Percentiles rank a stretch among this genome's conserved stretches.
Conservation (phyloP, 805 yeast genomes). For the Kregervanrija delftensis region DNA sequence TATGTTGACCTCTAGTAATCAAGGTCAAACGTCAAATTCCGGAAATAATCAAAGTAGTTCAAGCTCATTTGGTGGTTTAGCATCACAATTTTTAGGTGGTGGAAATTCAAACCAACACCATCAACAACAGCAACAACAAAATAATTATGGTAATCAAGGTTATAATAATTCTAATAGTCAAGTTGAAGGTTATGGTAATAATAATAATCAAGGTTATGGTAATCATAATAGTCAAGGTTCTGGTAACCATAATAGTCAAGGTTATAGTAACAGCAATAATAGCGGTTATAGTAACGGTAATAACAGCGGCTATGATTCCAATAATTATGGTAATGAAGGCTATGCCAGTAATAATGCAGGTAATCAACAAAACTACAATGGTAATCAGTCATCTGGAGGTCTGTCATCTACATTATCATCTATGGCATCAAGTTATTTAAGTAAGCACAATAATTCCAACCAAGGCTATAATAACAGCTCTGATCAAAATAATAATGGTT, state of each 20-base stretch:
- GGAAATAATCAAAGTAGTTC: neutral
- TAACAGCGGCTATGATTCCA: slow-evolving; percentile 1
- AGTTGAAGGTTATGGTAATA: slow-evolving; percentile 4
- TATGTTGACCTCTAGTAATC: slow-evolving; percentile 7
- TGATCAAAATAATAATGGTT: neutral
- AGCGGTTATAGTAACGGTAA: slow-evolving; percentile 1
- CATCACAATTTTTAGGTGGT: neutral
- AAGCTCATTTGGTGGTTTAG: neutral
- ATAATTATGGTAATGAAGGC: neutral
- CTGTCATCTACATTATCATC: neutral
- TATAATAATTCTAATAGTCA: neutral
- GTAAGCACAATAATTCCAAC: neutral
- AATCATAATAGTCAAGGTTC: neutral
- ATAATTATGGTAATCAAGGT: slow-evolving; percentile 2
- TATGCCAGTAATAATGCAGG: slow-evolving; percentile 5
- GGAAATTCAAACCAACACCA: neutral
- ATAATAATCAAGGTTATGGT: neutral
- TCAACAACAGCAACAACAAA: slow-evolving; percentile 2
- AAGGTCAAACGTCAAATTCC: neutral
- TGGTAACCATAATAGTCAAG: neutral
- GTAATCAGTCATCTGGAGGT: slow-evolving; percentile 4
- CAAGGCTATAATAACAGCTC: neutral
- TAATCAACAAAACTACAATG: slow-evolving; percentile 4
- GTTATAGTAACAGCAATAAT: neutral
- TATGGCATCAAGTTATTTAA: slow-evolving; percentile 5